Evolutionary conservation across 2,329 filamentous ascomycete genomes (phyloP).

Genomic region (Talaromyces rugulosus): DNA sequence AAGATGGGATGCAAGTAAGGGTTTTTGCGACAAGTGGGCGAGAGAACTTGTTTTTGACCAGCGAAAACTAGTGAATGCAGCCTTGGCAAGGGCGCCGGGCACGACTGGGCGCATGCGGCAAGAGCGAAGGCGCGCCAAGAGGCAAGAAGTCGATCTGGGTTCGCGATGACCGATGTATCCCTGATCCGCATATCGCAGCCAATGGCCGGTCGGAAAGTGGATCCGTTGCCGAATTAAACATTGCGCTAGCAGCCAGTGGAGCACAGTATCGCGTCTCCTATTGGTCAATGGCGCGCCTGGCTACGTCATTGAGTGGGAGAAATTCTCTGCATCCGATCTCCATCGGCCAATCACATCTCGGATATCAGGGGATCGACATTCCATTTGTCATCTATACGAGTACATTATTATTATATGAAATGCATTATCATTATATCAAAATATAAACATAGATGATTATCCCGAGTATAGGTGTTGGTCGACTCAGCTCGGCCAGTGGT

Average conservation of each 20-base stretch:
- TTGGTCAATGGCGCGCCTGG: background rate
- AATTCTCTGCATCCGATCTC: background rate
- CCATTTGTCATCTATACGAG: background rate
- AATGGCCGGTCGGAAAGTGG: background rate
- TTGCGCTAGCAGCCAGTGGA: background rate
- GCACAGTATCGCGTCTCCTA: background rate
- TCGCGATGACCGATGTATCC: background rate
- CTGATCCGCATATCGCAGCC: background rate
- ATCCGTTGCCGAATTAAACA: background rate
- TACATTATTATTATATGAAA: background rate
- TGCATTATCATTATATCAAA: background rate
- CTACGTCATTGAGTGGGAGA: background rate
- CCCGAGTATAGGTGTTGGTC: background rate
- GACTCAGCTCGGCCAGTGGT: background rate
- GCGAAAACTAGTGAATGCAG: background rate
- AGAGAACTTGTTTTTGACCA: background rate
- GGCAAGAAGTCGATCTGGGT: background rate
- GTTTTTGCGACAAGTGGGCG: background rate
- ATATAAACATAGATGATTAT: background rate
- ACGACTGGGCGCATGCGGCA: background rate
- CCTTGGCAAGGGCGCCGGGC: background rate
- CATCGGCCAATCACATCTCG: background rate
- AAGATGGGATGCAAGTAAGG: background rate
- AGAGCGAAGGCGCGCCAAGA: background rate
- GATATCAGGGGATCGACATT: background rate